Evolutionary conservation across 2,329 filamentous ascomycete genomes (phyloP).

Genomic region (Colletotrichum paranaense): DNA sequence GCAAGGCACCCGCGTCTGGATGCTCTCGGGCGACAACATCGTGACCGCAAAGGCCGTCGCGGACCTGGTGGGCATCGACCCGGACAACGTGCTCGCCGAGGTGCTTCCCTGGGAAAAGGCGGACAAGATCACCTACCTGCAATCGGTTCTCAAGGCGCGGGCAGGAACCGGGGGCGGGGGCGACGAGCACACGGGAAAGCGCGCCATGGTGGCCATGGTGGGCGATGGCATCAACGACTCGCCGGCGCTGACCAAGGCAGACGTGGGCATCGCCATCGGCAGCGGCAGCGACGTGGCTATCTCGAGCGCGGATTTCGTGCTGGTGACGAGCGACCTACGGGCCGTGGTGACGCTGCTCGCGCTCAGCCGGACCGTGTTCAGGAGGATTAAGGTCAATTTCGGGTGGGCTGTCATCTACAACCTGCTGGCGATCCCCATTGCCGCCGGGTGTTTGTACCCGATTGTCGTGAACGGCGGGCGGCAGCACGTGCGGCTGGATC

Average conservation of each 20-base stretch:
- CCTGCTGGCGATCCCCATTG: slow-evolving; percentile 79
- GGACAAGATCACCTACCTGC: slow-evolving; percentile 74
- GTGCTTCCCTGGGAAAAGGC: slow-evolving; percentile 88
- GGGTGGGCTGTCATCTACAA: slow-evolving; percentile 89
- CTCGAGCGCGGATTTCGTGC: slow-evolving; percentile 83
- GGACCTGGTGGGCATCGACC: slow-evolving; percentile 77
- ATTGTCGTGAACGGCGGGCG: slow-evolving; percentile 57
- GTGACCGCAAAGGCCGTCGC: slow-evolving; percentile 87
- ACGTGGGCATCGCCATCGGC: slow-evolving; percentile 87
- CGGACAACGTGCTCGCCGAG: slow-evolving; percentile 82
- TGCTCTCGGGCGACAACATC: slow-evolving; percentile 93
- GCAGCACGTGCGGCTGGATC: slow-evolving; percentile 73
- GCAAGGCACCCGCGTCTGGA: slow-evolving; percentile 81
- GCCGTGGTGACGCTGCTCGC: slow-evolving; percentile 79
- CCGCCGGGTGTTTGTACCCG: slow-evolving; percentile 81
- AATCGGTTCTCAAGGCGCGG: slow-evolving; percentile 59
- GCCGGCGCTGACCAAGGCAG: slow-evolving; percentile 81
- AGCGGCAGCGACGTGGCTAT: slow-evolving; percentile 88
- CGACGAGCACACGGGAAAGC: slow-evolving; percentile 44
- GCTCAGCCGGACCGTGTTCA: slow-evolving; percentile 78
- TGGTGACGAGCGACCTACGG: slow-evolving; percentile 77
- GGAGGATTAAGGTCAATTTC: slow-evolving; percentile 86
- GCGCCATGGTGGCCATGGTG: slow-evolving; percentile 80
- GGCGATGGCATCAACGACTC: slow-evolving; percentile 93
- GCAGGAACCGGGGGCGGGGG: slow-evolving; percentile 11